Evolutionary conservation across 2,329 filamentous ascomycete species (phyloP).

Genomic region (Colletotrichum sp.): DNA sequence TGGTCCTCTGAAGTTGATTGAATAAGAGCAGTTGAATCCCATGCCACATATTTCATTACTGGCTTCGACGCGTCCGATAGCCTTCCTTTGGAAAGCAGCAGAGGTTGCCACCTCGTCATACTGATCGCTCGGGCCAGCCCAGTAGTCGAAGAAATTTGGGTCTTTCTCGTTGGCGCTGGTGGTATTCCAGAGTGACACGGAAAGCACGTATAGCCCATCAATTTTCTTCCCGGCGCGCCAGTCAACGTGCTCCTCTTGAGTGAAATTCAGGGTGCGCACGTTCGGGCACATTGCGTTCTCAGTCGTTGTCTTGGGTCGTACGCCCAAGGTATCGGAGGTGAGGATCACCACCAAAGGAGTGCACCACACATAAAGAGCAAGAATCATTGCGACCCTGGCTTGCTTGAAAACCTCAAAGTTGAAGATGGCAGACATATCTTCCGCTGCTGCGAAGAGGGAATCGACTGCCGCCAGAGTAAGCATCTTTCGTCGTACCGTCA

Average conservation of each 20-base stretch:
- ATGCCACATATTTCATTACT: conserved; percentile 35
- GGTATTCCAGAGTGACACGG: conserved; percentile 35
- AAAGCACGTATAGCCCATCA: conserved; percentile 29
- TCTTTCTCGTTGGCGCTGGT: conserved; percentile 25
- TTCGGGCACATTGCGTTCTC: conserved; percentile 32
- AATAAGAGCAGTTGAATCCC: conserved; percentile 40
- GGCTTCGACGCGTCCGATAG: conserved; percentile 27
- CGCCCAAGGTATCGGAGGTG: conserved; percentile 39
- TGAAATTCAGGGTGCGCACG: conserved; percentile 37
- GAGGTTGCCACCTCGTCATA: conserved; percentile 32
- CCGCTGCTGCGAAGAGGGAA: conserved; percentile 36
- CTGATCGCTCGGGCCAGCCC: conserved; percentile 26
- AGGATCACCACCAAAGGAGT: conserved; percentile 43
- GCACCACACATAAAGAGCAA: conserved; percentile 41
- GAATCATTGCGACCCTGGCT: conserved; percentile 36
- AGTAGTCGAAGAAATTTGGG: conserved; percentile 38
- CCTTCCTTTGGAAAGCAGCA: conserved; percentile 26
- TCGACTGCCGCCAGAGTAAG: conserved; percentile 26
- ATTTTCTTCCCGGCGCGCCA: conserved; percentile 34
- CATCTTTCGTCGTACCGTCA: conserved; percentile 25
- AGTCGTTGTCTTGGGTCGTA: conserved; percentile 26
- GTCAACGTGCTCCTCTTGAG: conserved; percentile 36
- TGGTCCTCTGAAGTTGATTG: conserved; percentile 35
- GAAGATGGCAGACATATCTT: conserved; percentile 32
- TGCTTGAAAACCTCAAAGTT: conserved; percentile 34